Evolutionary conservation across 306 rosid species (phyloP), one percentile per base, ranked within the genome.

Genomic region (Morella rubra): DNA sequence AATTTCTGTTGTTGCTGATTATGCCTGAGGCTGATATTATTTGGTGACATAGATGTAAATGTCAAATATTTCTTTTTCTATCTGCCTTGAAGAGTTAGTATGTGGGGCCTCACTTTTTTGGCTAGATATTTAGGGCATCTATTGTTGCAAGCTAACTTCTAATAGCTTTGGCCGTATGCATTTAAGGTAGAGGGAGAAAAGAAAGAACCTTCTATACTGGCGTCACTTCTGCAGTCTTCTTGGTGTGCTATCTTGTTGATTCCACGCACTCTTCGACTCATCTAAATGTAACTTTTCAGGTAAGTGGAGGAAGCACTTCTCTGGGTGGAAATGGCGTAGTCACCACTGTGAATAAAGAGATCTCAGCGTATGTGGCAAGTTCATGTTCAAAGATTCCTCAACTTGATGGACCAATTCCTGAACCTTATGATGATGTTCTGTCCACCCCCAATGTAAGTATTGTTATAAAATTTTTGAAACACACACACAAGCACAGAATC

Each of bases 401-500:
- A 82, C 90, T 85, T 76, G 99, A 92, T 84, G 99, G 99, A 71
- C 99, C 97, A 4, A 84, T 88, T 61, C 99, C 99, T 55, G 93
- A 83, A 75, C 87, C 89, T 20, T 93, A 96, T 27, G 98, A 96
- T 73, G 99, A 92, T 61, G 90, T 80, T 85, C 91, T 96, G 71
- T 92, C 99, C 66, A 92, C 99, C 75, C 99, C 99, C 75, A 92
- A 92, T 80, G 99, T 96, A 85, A 88, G 93, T 75, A 50, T 46
- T 42, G 46, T 66, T 24, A 14, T 62, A 1, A n/a, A 11, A 5
- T 15, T 52, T 24, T n/a, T 62, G 44, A 49, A 18, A 12, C 12
- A 42, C 59, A 49, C 74, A 12, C 18, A 49, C 59, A 49, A 77
- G 76, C 62, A 41, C 66, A 61, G 45, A 55, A 64, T 5, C 7